Conservation (phyloP, 225 moss, liverwort and hornwort genomes). For the Straminergon stramineum region DNA sequence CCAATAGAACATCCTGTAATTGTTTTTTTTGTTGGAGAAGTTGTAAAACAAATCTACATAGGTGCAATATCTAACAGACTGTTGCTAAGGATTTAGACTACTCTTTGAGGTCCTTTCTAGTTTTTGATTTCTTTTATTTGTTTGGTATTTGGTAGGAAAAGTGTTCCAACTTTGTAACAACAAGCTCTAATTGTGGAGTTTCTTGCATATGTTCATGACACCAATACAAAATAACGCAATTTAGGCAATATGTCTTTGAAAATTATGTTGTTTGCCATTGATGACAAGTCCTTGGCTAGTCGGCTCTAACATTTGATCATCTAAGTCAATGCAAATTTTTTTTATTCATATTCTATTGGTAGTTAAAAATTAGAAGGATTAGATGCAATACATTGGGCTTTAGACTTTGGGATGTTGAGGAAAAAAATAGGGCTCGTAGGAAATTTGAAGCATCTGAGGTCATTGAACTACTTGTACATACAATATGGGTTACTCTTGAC, state of each 20-base stretch:
- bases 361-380: neutral
- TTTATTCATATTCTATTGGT: neutral
- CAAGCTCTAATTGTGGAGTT: neutral
- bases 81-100: neutral
- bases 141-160: neutral
- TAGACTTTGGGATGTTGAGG: neutral
- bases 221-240: rapidly evolving
- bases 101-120: rapidly evolving
- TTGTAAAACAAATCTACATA: neutral
- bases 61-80: rapidly evolving
- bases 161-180: rapidly evolving
- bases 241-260: no score
- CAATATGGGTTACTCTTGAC: rapidly evolving
- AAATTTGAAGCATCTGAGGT: neutral
- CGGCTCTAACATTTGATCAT: neutral
- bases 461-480: neutral
- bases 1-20: neutral
- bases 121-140: neutral
- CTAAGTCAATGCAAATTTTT: neutral
- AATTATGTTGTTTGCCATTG: neutral
- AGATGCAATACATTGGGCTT: neutral
- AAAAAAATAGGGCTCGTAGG: neutral
- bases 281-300: neutral
- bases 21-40: rapidly evolving
- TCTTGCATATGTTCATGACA: neutral